phyloP scores from a whole-genome alignment of 2,329 filamentous ascomycete species.

The Trichoderma breve region DNA sequence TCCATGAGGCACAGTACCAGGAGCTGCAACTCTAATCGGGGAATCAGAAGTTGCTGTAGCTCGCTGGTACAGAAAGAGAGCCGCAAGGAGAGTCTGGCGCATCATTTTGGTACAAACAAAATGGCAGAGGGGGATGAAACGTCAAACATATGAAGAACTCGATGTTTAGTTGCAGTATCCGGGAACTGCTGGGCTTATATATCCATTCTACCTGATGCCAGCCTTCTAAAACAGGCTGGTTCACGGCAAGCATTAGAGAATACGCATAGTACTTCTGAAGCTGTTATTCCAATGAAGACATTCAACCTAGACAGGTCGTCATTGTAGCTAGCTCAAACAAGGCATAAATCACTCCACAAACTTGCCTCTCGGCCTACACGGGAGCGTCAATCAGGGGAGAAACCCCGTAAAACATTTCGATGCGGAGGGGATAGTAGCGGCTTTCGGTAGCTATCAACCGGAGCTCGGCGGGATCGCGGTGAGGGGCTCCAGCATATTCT shows the following conservation, averaged over 20 bases:
- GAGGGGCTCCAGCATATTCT: background rate
- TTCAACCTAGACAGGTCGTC: background rate
- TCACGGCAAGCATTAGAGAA: background rate
- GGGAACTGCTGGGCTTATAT: background rate
- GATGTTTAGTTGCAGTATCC: too few species aligned
- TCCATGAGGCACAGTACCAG: background rate
- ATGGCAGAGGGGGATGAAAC: too few species aligned
- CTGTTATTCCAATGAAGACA: background rate
- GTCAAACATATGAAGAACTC: too few species aligned
- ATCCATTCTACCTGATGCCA: background rate
- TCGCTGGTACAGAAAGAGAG: background rate
- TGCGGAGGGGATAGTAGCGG: background rate
- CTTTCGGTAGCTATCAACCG: background rate
- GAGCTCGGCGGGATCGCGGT: background rate
- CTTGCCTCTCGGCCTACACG: background rate
- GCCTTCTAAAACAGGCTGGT: background rate
- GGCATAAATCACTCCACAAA: background rate
- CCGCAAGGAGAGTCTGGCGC: background rate
- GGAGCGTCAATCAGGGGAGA: background rate
- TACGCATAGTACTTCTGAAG: background rate
- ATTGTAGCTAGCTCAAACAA: background rate
- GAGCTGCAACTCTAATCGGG: background rate
- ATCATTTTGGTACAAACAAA: background rate
- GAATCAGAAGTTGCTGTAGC: background rate
- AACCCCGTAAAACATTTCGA: background rate